Base-by-base conservation (phyloP, 495 filamentous ascomycete species). In the Penicillium coprophilum region DNA sequence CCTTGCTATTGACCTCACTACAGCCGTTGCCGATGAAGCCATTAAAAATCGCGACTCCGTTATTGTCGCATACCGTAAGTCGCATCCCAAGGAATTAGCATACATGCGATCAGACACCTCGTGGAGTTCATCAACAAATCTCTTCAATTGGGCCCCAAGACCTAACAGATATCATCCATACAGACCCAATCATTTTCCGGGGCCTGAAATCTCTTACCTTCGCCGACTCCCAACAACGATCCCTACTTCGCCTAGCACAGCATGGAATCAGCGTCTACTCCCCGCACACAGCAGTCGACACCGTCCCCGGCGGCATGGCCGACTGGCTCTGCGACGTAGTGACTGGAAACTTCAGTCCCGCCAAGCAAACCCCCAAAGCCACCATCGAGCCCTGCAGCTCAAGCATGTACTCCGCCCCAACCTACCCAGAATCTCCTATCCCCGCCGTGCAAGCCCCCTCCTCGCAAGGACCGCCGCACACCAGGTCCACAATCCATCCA, bases 151-250 rank as follows among this genome's bases (percentile, higher is more conserved):
- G 2, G 13, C 21, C 31, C 41, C 17, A 24, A 59, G 31, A 24
- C 39, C 36, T 31, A 46, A 56, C 51, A 32, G 32, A 43, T 2
- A 52, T 17, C 9, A 47, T 12, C 13, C 6, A 48, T 46, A 48
- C 60, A 96, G 91, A 98, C 70, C 94, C 94, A 9, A 92, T 97
- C 63, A 97, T 98, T 64, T 98, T 97, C 82, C 83, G 85, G 57
- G 87, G 88, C 39, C 76, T 98, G 47, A 98, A 97, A 72, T 85
- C 87, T 41, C 74, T 98, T 66, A 96, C 89, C 32, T 81, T 92
- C 19, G 80, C 80, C 56, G 87, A 98, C 71, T 77, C 90, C 11
- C 94, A 96, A 64, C 95, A 97, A 73, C 82, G 86, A 55, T 87
- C 86, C 21, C 81, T 97, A 46, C 79, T 98, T 7, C 83, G 87